Percentiles rank a stretch among this genome's conserved stretches.
Evolutionary conservation across 2,329 filamentous ascomycete genomes (phyloP).

Genomic region (Dothideomycetes sp.): DNA sequence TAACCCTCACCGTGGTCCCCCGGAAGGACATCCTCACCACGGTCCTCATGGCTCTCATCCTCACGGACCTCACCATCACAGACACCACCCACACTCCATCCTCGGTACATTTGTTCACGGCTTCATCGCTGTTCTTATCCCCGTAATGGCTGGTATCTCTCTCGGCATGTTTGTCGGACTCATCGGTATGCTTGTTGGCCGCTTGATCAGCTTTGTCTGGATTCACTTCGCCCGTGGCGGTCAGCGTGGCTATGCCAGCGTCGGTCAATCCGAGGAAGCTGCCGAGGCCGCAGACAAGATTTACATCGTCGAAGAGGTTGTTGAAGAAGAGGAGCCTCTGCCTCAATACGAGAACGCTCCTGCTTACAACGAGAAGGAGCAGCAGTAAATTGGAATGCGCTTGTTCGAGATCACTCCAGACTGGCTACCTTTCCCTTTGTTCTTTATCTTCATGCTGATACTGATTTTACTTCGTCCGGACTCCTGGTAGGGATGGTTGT

Average conservation of each 20-base stretch:
- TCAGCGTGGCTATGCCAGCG: slow-evolving; percentile 24
- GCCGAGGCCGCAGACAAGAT: slow-evolving; percentile 16
- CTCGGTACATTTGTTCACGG: slow-evolving; percentile 42
- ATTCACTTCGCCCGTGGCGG: slow-evolving; percentile 45
- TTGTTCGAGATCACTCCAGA: too few species aligned
- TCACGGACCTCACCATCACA: slow-evolving; percentile 19
- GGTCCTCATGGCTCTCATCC: slow-evolving; percentile 17
- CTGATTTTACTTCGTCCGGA: too few species aligned
- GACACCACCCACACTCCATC: slow-evolving; percentile 26
- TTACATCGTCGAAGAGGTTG: slow-evolving; percentile 11
- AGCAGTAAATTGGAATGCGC: slow-evolving; percentile 10
- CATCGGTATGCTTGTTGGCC: slow-evolving; percentile 58
- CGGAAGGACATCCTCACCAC: slow-evolving; percentile 6
- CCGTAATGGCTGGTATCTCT: slow-evolving; percentile 58
- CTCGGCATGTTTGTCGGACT: slow-evolving; percentile 60
- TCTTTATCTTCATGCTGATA: too few species aligned
- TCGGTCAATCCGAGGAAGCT: slow-evolving; percentile 20
- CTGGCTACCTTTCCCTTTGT: too few species aligned
- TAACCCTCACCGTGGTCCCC: slow-evolving; percentile 7
- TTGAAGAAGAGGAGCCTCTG: slow-evolving; percentile 19
- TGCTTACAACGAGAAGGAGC: slow-evolving; percentile 24
- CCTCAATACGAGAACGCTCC: slow-evolving; percentile 28
- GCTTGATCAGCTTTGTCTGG: slow-evolving; percentile 51
- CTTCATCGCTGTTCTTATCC: slow-evolving; percentile 55
- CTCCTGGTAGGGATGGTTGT: too few species aligned